Conservation (phyloP, 2,329 filamentous ascomycete genomes). For the Anthostomella pinea region DNA sequence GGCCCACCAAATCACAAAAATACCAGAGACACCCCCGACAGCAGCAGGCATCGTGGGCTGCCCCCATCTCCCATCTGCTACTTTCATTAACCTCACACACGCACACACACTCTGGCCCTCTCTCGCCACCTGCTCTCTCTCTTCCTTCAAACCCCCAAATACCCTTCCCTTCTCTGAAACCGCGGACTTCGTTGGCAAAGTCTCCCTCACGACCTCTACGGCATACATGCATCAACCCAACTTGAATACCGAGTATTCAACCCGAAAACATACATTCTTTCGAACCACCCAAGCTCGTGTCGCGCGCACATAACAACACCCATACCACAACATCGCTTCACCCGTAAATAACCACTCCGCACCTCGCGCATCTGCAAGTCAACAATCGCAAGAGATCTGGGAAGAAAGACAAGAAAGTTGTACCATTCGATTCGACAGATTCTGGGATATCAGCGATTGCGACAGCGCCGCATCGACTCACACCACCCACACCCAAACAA, state of each 20-base stretch:
- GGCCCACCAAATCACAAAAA: no score
- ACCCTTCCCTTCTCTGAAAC: slow-evolving; percentile 16
- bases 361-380: slow-evolving; percentile 1
- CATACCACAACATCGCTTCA: no score
- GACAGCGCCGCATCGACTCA: slow-evolving; percentile 2
- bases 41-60: no score
- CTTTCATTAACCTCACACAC: slow-evolving; percentile 16
- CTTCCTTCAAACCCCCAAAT: slow-evolving; percentile 6
- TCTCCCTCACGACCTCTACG: slow-evolving; percentile 26
- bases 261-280: slow-evolving; percentile 24
- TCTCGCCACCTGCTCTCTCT: slow-evolving; percentile 4
- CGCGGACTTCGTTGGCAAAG: slow-evolving; percentile 35
- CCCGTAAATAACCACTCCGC: no score
- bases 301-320: slow-evolving; percentile 17
- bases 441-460: not conserved
- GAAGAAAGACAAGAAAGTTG: not conserved
- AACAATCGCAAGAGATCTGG: not conserved
- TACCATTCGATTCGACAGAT: not conserved
- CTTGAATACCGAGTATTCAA: slow-evolving; percentile 31
- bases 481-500: slow-evolving; percentile 4
- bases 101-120: slow-evolving; percentile 1
- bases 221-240: slow-evolving; percentile 15
- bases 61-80: no score
- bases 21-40: no score
- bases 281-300: slow-evolving; percentile 13